phyloP scores from a whole-genome alignment of 805 yeast species.

The Saccharomycopsis sp. region DNA sequence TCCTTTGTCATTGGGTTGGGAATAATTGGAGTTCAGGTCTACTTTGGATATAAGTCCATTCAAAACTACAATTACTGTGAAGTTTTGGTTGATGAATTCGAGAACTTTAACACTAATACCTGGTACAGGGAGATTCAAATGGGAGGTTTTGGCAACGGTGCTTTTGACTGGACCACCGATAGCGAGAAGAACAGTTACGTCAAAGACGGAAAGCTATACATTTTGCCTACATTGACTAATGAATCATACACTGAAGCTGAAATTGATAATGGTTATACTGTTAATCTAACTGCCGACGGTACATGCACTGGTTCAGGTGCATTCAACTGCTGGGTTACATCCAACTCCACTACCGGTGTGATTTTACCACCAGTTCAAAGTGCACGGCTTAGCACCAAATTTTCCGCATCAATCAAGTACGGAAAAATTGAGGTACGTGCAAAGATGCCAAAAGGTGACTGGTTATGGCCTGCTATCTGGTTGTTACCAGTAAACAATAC shows the following conservation, averaged over 20 bases:
- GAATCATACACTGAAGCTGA: not conserved
- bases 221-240: slow-evolving; percentile 2
- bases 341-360: not conserved
- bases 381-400: not conserved
- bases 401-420: not conserved
- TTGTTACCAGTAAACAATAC: not conserved
- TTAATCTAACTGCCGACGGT: not conserved
- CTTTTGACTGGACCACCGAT: not conserved
- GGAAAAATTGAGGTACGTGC: slow-evolving; percentile 1
- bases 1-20: not conserved
- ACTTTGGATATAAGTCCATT: not conserved
- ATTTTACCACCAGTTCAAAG: slow-evolving; percentile 2
- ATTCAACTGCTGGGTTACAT: not conserved
- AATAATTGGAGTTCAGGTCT: not conserved
- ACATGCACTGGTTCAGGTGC: slow-evolving; percentile 1
- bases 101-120: not conserved
- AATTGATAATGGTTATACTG: not conserved
- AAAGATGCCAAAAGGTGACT: slow-evolving; percentile 1
- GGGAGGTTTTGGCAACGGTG: slow-evolving; percentile 2
- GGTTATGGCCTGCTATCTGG: slow-evolving; percentile 2
- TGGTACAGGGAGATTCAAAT: not conserved
- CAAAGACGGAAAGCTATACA: not conserved
- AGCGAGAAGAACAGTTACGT: not conserved
- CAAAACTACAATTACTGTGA: not conserved
- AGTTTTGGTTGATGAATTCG: slow-evolving; percentile 1